Percentiles rank a stretch among this genome's conserved stretches.
These are phyloP conservation scores for Truncatella angustata DNA, from an alignment of 2,329 filamentous ascomycete genomes.

Conservation along the genomic window DNA sequence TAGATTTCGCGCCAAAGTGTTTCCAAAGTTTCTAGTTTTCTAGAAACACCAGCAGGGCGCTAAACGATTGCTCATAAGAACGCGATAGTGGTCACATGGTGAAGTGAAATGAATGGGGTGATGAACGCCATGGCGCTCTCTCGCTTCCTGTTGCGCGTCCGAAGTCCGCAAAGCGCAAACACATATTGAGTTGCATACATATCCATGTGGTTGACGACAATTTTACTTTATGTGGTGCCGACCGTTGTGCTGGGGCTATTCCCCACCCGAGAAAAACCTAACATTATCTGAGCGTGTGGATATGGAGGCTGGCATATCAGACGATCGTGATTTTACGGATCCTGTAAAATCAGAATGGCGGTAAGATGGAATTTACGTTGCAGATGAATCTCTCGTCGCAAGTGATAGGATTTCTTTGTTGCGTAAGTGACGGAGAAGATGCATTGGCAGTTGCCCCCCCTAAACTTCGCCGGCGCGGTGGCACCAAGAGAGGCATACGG, in stretches of 20 bases:
- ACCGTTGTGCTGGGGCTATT: not conserved
- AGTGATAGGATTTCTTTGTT: not conserved
- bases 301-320: conserved; percentile 2
- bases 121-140: not conserved
- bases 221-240: not conserved
- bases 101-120: conserved; percentile 1
- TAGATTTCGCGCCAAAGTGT: not conserved
- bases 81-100: not conserved
- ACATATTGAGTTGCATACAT: not conserved
- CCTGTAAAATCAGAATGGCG: not conserved
- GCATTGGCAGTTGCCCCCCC: not conserved
- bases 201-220: conserved; percentile 1
- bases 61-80: not conserved
- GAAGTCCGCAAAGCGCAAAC: not conserved
- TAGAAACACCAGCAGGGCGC: not conserved
- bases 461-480: not conserved
- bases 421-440: not conserved
- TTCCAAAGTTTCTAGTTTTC: not conserved
- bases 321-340: not conserved
- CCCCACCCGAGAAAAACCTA: conserved; percentile 1
- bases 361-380: not conserved
- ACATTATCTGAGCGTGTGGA: not conserved
- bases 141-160: not conserved
- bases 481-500: conserved; percentile 4
- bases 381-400: not conserved